A percentile compares a stretch with the other conserved stretches of the same genome.
phyloP scores from a whole-genome alignment of 2,329 filamentous ascomycete species.

The Conoideocrella luteorostrata region DNA sequence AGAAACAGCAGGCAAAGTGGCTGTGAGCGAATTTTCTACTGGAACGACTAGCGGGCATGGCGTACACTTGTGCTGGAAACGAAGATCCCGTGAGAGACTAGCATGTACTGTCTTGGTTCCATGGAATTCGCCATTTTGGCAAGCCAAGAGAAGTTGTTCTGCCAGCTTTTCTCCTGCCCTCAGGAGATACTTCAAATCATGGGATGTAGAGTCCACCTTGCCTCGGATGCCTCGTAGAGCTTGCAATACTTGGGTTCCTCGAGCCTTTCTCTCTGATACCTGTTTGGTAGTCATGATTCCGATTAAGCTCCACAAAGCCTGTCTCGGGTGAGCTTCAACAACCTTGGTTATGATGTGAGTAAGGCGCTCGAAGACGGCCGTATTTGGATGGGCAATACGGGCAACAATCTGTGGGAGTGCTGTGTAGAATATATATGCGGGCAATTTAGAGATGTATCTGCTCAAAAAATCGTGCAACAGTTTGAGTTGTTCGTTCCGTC shows the following conservation, averaged over 20 bases:
- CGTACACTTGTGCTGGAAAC: slow-evolving; percentile 77
- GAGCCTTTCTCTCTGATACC: slow-evolving; percentile 53
- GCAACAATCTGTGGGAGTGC: slow-evolving; percentile 89
- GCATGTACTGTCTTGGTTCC: slow-evolving; percentile 60
- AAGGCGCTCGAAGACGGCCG: slow-evolving; percentile 68
- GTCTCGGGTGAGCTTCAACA: slow-evolving; percentile 79
- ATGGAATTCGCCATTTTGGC: slow-evolving; percentile 68
- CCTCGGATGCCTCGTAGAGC: slow-evolving; percentile 40
- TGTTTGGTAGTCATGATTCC: slow-evolving; percentile 79
- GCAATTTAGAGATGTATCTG: slow-evolving; percentile 69
- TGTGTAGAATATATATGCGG: slow-evolving; percentile 73
- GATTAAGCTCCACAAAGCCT: slow-evolving; percentile 85
- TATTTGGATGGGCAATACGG: slow-evolving; percentile 84
- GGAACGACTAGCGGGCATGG: slow-evolving; percentile 85
- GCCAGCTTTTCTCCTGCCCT: slow-evolving; percentile 75
- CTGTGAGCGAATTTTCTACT: slow-evolving; percentile 75
- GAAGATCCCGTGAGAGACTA: slow-evolving; percentile 69
- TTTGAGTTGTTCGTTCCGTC: slow-evolving; percentile 59
- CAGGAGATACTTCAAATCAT: slow-evolving; percentile 66
- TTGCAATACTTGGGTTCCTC: slow-evolving; percentile 47
- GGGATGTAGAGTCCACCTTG: slow-evolving; percentile 42
- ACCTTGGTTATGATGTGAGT: slow-evolving; percentile 78
- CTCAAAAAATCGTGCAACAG: slow-evolving; percentile 67
- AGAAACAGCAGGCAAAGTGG: slow-evolving; percentile 68
- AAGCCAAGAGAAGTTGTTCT: slow-evolving; percentile 73